Evolutionary conservation across 768 basidiomycete genomes (phyloP).

Genomic region (Asterophora lycoperdoides): DNA sequence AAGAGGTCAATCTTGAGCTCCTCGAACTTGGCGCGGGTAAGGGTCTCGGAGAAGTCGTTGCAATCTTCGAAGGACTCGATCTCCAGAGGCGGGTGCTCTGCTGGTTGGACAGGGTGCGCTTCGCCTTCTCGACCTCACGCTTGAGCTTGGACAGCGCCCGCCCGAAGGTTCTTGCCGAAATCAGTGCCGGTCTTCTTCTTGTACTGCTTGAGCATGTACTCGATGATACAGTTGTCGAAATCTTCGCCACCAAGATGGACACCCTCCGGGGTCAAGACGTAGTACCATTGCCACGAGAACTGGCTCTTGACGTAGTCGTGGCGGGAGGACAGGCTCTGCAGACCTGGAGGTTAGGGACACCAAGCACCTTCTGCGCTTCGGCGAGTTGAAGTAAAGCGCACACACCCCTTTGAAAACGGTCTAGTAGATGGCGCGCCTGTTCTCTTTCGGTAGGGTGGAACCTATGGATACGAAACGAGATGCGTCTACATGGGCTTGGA

Average conservation of each 20-base stretch:
- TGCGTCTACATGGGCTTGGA: neutral
- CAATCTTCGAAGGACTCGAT: constrained; percentile 96
- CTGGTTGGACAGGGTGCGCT: constrained; percentile 89
- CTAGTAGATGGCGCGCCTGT: constrained; percentile 96
- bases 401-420: constrained; percentile 99
- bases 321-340: constrained; percentile 63
- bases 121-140: constrained; percentile 91
- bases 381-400: constrained; percentile 75
- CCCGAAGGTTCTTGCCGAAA: constrained; percentile 71
- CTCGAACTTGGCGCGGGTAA: constrained; percentile 98
- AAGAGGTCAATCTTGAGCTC: constrained; percentile 99
- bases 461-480: constrained; percentile 16
- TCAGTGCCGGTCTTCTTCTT: constrained; percentile 91
- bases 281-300: constrained; percentile 99
- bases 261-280: constrained; percentile 91
- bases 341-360: constrained; percentile 65
- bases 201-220: constrained; percentile 84
- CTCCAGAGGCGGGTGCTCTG: constrained; percentile 88
- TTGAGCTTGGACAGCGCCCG: constrained; percentile 90
- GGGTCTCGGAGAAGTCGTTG: constrained; percentile 95
- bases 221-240: constrained; percentile 91
- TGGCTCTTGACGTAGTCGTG: constrained; percentile 98
- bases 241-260: constrained; percentile 96
- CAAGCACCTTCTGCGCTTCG: constrained; percentile 91
- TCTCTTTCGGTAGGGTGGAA: constrained; percentile 64